Evolutionary conservation across 2,329 filamentous ascomycete species (phyloP), one percentile per base, ranked within the genome.

Genomic region (Pseudogymnoascus sp.): DNA sequence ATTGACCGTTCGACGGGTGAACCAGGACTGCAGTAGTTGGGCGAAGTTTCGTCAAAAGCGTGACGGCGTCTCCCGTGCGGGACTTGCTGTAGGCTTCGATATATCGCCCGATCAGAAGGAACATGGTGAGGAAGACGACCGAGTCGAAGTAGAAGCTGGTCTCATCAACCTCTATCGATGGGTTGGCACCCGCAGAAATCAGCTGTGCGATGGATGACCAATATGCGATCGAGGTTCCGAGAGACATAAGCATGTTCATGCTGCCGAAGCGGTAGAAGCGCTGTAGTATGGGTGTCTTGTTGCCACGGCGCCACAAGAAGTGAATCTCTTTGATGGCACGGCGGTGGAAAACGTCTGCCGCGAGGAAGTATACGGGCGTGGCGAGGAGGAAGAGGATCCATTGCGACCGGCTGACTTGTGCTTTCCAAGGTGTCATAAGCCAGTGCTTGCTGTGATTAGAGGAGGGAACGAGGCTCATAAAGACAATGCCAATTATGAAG

Each of bases 161-260:
- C 77, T 74, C 74, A 63, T 74, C 3, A 77, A 78, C 6, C 78
- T 79, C 1, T 84, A 81, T 47, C 74, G 79, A 20, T 71, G 69
- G 41, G 74, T 70, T 28, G 14, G 37, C 3, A 84, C 82, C 39
- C 16, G 54, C 33, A 25, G 57, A 59, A 60, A 89, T 85, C 71
- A 96, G 80, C 65, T 93, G 85, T 11, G 84, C 86, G 30, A 95
- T 76, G 0, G 90, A 95, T 0, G 89, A 86, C 65, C 93, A 77
- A 71, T 95, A 96, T 1, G 92, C 91, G 61, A 96, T 90, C 4
- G 84, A 87, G 0, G 92, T 95, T 6, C 90, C 92, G 2, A 94
- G 80, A 8, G 88, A 92, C 73, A 96, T 91, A 64, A 96, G 81
- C 75, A 93, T 87, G 71, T 94, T 94, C 91, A 96, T 96, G 76